Conservation (phyloP, 352 stramenopile species). For the Globisporangium alternatum region DNA sequence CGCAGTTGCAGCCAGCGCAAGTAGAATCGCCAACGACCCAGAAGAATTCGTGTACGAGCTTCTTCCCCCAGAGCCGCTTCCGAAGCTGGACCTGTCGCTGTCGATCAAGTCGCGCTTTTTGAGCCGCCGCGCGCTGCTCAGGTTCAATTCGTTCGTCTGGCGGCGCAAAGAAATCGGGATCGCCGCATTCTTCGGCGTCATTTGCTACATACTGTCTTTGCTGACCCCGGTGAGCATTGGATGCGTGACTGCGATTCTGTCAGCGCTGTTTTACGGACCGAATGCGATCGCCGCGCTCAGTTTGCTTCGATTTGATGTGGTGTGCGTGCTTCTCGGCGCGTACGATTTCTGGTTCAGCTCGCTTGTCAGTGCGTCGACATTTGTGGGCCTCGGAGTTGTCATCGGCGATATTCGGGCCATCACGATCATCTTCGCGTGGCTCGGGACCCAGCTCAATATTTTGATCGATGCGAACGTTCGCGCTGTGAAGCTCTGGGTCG, state of each 20-base stretch:
- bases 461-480: constrained; percentile 17
- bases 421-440: constrained; percentile 3
- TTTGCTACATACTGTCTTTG: constrained; percentile 7
- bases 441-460: constrained; percentile 18
- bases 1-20: background rate
- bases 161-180: background rate
- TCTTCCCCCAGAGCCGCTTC: background rate
- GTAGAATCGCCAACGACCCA: background rate
- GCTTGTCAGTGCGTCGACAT: constrained; percentile 6
- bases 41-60: constrained; percentile 11
- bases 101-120: constrained; percentile 24
- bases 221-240: background rate
- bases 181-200: background rate
- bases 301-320: constrained; percentile 15
- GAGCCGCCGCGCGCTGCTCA: background rate
- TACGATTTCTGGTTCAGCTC: constrained; percentile 20
- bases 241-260: background rate
- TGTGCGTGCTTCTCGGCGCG: constrained; percentile 4
- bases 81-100: constrained; percentile 17
- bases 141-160: constrained; percentile 1
- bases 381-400: background rate
- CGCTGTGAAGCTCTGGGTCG: constrained; percentile 11
- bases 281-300: background rate
- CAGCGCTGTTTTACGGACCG: background rate
- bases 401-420: constrained; percentile 7